phyloP scores from a whole-genome alignment of 116 monocot species.

The Zostera marina region DNA sequence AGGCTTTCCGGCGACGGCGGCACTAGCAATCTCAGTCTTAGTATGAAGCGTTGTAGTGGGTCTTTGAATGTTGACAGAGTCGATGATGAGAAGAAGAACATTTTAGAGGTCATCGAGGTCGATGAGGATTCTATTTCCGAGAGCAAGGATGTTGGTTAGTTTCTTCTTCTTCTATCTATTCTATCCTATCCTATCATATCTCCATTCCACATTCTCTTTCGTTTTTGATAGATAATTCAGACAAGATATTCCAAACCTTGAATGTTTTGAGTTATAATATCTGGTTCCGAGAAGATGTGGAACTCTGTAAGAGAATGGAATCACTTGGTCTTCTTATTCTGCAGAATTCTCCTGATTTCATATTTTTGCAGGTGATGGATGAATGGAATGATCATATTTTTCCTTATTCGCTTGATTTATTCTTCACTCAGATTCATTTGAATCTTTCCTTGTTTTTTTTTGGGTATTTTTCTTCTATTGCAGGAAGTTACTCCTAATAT shows the following conservation, averaged over 20 bases:
- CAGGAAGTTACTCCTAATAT: constrained; percentile 80
- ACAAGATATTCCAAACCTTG: constrained; percentile 1
- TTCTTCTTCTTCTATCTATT: too few relatives aligned
- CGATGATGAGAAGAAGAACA: too few relatives aligned
- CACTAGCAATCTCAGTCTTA: background rate
- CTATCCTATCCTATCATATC: too few relatives aligned
- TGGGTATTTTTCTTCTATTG: background rate
- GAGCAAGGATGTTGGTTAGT: too few relatives aligned
- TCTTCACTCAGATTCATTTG: background rate
- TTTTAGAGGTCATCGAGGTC: too few relatives aligned
- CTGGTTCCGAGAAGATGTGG: constrained; percentile 90
- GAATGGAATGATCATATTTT: too few relatives aligned
- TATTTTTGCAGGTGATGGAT: constrained; percentile 60
- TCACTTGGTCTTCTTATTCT: constrained; percentile 58
- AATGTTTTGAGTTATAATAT: constrained; percentile 81
- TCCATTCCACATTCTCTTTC: background rate
- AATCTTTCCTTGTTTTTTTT: background rate
- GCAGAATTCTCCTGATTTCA: constrained; percentile 47
- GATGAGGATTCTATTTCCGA: too few relatives aligned
- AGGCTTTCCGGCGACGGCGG: constrained; percentile 2
- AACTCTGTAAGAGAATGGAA: constrained; percentile 59
- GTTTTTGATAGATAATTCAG: constrained; percentile 30
- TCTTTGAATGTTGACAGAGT: background rate
- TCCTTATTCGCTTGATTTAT: background rate
- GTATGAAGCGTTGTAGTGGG: constrained; percentile 1